Evolutionary conservation across 2,329 filamentous ascomycete species (phyloP).

Genomic region (Aspergillus ruber): DNA sequence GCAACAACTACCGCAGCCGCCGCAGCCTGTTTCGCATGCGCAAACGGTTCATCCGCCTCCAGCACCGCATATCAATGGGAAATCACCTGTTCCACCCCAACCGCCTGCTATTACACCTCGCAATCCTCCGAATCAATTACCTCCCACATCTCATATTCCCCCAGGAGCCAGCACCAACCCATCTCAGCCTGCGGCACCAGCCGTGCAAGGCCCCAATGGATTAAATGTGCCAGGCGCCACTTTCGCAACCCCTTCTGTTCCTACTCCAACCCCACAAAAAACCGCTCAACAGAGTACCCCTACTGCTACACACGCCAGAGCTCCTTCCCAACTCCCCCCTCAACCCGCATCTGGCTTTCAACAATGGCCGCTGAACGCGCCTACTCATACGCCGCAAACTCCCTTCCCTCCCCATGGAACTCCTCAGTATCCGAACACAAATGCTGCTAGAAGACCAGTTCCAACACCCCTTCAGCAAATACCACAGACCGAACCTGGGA

Average conservation of each 20-base stretch:
- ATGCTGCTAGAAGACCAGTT: slow-evolving; percentile 13
- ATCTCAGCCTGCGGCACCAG: slow-evolving; percentile 14
- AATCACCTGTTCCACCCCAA: slow-evolving; percentile 12
- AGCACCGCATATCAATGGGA: slow-evolving; percentile 15
- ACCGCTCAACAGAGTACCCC: slow-evolving; percentile 11
- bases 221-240: slow-evolving; percentile 11
- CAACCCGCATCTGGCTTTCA: slow-evolving; percentile 29
- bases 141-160: slow-evolving; percentile 9
- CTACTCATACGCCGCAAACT: slow-evolving; percentile 23
- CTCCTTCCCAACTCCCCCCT: slow-evolving; percentile 15
- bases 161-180: slow-evolving; percentile 13
- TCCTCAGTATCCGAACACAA: slow-evolving; percentile 11
- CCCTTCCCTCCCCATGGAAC: slow-evolving; percentile 14
- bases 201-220: slow-evolving; percentile 20
- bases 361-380: slow-evolving; percentile 30
- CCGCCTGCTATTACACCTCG: slow-evolving; percentile 16
- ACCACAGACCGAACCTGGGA: slow-evolving; percentile 10
- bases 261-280: neutral
- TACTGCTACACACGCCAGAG: slow-evolving; percentile 9
- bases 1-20: slow-evolving; percentile 1
- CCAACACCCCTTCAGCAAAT: slow-evolving; percentile 14
- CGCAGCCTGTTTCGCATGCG: slow-evolving; percentile 7
- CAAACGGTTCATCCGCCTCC: slow-evolving; percentile 9
- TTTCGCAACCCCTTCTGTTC: slow-evolving; percentile 7
- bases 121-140: slow-evolving; percentile 5